These are phyloP conservation scores for Yamadazyma ubonensis DNA, from an alignment of 805 yeast genomes.

Conservation along the genomic window DNA sequence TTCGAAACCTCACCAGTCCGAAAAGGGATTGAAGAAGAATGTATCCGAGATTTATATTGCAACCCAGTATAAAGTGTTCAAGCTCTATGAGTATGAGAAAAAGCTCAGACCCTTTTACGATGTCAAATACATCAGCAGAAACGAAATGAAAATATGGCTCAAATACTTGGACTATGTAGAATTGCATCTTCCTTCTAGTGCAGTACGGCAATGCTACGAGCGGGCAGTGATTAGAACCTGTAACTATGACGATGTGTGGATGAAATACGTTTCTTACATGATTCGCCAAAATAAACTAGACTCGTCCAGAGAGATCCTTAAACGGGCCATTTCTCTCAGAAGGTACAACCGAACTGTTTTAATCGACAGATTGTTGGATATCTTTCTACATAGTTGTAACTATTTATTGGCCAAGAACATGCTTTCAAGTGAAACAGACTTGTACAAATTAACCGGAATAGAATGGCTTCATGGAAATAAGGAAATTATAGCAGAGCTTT, in stretches of 20 bases:
- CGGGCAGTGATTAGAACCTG: conserved; percentile 49
- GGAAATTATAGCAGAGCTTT: conserved; percentile 1
- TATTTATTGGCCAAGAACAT: conserved; percentile 36
- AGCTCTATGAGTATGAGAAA: conserved; percentile 50
- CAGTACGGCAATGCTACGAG: conserved; percentile 40
- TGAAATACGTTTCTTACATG: conserved; percentile 47
- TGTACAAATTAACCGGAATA: conserved; percentile 38
- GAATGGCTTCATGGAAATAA: conserved; percentile 32
- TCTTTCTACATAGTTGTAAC: conserved; percentile 41
- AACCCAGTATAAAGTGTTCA: conserved; percentile 52
- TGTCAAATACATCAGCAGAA: conserved; percentile 30
- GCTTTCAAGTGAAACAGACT: background rate
- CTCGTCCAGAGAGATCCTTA: conserved; percentile 42
- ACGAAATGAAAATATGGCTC: conserved; percentile 60
- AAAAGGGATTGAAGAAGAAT: conserved; percentile 42
- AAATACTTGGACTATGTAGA: conserved; percentile 58
- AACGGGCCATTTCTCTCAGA: conserved; percentile 25
- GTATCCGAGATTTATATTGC: conserved; percentile 55
- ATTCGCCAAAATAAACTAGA: conserved; percentile 21
- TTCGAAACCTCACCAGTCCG: too few species aligned
- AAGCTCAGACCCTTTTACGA: conserved; percentile 39
- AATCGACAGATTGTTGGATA: conserved; percentile 43
- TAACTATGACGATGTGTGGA: conserved; percentile 48
- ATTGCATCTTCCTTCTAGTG: conserved; percentile 24
- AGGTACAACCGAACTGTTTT: conserved; percentile 20